Evolutionary conservation across 225 moss, liverwort and hornwort species (phyloP).

Genomic region (Physcomitrium patens): DNA sequence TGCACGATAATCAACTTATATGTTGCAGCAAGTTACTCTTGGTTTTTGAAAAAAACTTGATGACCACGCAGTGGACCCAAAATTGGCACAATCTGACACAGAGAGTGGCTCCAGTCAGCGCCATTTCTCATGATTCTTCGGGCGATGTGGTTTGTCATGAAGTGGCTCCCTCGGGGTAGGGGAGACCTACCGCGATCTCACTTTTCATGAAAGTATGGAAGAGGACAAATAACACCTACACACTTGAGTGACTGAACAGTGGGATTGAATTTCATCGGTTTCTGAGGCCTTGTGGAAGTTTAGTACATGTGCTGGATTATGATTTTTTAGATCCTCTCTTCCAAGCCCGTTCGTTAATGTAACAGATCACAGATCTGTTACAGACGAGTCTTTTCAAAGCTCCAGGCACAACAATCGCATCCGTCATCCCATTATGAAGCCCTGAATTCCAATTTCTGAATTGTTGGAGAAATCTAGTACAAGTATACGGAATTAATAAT

Average conservation of each 20-base stretch:
- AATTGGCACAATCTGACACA: too few species aligned
- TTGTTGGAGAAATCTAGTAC: too few species aligned
- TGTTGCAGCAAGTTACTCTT: too few species aligned
- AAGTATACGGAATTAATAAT: neutral
- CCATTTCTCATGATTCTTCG: slow-evolving; percentile 3
- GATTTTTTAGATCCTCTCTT: slow-evolving; percentile 16
- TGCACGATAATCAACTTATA: too few species aligned
- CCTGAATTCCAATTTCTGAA: too few species aligned
- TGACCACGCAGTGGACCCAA: too few species aligned
- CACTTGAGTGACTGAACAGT: slow-evolving; percentile 22
- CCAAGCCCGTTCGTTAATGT: slow-evolving; percentile 21
- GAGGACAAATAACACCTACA: slow-evolving; percentile 22
- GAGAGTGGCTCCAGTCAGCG: too few species aligned
- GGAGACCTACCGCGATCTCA: slow-evolving; percentile 7
- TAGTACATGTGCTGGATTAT: slow-evolving; percentile 23
- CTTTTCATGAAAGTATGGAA: slow-evolving; percentile 14
- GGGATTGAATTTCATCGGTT: slow-evolving; percentile 20
- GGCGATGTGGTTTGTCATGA: neutral
- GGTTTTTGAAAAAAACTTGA: too few species aligned
- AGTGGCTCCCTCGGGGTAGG: slow-evolving; percentile 3
- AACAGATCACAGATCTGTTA: neutral
- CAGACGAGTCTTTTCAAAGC: slow-evolving; percentile 19
- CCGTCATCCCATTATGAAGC: neutral
- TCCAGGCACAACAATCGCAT: slow-evolving; percentile 21
- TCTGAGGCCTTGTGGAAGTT: slow-evolving; percentile 13